Evolutionary conservation across 306 rosid genomes (phyloP), one percentile per base, ranked within the genome.

Genomic region (Canavalia ensiformis): DNA sequence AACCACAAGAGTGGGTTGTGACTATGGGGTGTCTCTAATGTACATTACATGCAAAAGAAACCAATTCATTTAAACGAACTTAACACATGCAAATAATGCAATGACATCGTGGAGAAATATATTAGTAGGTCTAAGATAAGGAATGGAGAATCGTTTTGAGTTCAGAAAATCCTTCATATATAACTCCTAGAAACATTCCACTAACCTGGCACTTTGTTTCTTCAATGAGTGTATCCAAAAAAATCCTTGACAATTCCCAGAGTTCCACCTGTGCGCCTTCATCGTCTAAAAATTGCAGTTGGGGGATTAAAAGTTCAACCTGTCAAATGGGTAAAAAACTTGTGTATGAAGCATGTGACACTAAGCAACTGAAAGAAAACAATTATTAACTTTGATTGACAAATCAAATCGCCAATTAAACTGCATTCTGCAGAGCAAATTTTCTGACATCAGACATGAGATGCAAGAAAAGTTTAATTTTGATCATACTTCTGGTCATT

Each of bases 261-360:
- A 95, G 98, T 83, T 95, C 97, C 82, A 91, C 89, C 58, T 95
- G 99, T 28, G 98, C 99, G 7, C 99, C 98, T 90, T 95, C 99
- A 68, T 95, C 98, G 31, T 95, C 99, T 68, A 95, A 90, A 90
- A 88, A 91, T 83, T 93, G 94, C 75, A 95, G 94, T 80, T 95
- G 99, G 30, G 99, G 99, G 85, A 95, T 93, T 46, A 95, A 84
- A 68, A 95, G 99, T 85, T 95, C 99, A 74, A 95, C 99, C 99
- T 95, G 92, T 55, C 65, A 80, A 55, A 81, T 50, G 41, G 66
- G 44, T 68, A 39, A 71, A 34, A 57, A 1, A 18, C 51, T 42
- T 73, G 42, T 57, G 71, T 13, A 41, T 29, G 52, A 75, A n/a
- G 66, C 72, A 74, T 4, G 31, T 13, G n/a, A 59, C 8, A 28